Conservation (phyloP, 768 basidiomycete species). For the Udeniomyces megalosporus region DNA sequence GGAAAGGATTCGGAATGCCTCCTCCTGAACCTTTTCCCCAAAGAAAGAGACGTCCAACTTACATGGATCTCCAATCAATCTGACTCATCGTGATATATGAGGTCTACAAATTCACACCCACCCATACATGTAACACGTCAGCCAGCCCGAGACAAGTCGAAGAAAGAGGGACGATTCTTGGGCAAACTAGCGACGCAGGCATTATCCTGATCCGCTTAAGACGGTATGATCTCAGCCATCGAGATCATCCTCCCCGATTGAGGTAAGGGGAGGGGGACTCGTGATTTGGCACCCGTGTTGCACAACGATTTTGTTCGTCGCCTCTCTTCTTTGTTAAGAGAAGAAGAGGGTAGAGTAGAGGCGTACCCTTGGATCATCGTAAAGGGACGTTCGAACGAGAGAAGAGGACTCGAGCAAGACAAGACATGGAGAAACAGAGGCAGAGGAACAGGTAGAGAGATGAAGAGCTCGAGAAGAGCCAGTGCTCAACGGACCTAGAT, state of each 20-base stretch:
- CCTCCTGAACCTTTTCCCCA: too few relatives aligned
- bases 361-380: background rate
- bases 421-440: background rate
- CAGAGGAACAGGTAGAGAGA: background rate
- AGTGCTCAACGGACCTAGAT: constrained; percentile 1
- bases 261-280: background rate
- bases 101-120: background rate
- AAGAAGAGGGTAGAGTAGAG: background rate
- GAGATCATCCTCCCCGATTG: background rate
- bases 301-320: too few relatives aligned
- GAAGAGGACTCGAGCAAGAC: too few relatives aligned
- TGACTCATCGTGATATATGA: background rate
- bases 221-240: constrained; percentile 33
- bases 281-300: constrained; percentile 20
- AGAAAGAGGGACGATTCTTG: constrained; percentile 13
- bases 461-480: background rate
- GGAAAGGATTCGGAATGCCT: too few relatives aligned
- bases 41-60: too few relatives aligned
- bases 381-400: too few relatives aligned
- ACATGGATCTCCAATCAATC: constrained; percentile 2
- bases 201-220: constrained; percentile 30
- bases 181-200: constrained; percentile 31
- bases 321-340: background rate
- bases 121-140: background rate
- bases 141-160: constrained; percentile 2